Evolutionary conservation across 1,284 basidiomycete species (phyloP), one percentile per base, ranked within the genome.

Genomic region (Phellopilus nigrolimitatus): DNA sequence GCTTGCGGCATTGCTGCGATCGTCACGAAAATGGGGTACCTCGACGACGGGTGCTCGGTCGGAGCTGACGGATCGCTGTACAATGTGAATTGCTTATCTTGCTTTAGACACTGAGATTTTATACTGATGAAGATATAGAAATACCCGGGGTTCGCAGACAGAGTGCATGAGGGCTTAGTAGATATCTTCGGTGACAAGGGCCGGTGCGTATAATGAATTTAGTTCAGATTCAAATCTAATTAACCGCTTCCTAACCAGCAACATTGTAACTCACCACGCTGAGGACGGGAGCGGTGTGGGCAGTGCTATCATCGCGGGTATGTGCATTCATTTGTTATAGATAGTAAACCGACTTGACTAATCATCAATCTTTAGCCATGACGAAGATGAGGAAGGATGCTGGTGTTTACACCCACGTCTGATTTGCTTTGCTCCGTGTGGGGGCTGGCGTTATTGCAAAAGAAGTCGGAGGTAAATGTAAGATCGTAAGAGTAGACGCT

Each of bases 141-240:
- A 89, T 97, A 97, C 70, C 93, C 93, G 34, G 82, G 87, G 43
- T 97, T 97, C 63, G 80, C 92, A 37, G 87, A 95, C 60, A 77
- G 91, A 52, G 82, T 97, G 51, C 90, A 95, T 60, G 82, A 92
- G 64, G 94, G 92, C 10, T 69, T 97, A 55, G 75, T 84, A 27
- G 94, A 97, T 65, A 87, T 97, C 59, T 95, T 97, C 64, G 94
- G 94, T 27, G 92, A 95, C 61, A 91, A 90, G 71, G 94, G 93
- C 62, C 79, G 82, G 86, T 88, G 60, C 62, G 84, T 74, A 12
- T 38, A 52, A 44, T n/a, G n/a, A n/a, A n/a, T n/a, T 33, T 4
- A 6, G 34, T 45, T 30, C 4, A 49, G 10, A n/a, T n/a, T 19
- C 13, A 43, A 10, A 37, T 13, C 8, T 47, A 13, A 24, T 31